A percentile compares a stretch with the other conserved stretches of the same genome.
These are phyloP conservation scores for Crithidia brevicula DNA, from an alignment of 208 protist species.

Conservation along the genomic window DNA sequence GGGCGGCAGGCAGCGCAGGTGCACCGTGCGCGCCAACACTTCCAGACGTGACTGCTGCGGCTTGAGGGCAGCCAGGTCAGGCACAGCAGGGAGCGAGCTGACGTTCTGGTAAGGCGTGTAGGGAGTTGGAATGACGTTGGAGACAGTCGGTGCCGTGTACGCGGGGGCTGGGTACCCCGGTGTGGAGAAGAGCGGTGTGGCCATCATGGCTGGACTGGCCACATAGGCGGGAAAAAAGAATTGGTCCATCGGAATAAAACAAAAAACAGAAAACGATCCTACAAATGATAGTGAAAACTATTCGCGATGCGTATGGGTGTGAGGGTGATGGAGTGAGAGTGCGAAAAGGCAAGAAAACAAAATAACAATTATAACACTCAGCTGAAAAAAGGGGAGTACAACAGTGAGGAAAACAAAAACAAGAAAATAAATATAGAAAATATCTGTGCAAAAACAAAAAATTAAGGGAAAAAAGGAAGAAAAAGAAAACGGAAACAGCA, in stretches of 20 bases:
- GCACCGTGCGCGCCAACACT: constrained; percentile 53
- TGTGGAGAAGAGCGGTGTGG: neutral
- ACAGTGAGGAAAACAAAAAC: neutral
- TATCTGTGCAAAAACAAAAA: neutral
- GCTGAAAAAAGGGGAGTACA: neutral
- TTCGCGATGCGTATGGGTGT: no score
- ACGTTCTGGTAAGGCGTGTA: neutral
- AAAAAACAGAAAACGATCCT: constrained; percentile 1
- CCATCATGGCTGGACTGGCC: neutral
- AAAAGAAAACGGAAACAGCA: neutral
- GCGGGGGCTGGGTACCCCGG: neutral
- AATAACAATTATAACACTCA: neutral
- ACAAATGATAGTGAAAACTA: no score
- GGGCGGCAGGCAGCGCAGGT: constrained; percentile 60
- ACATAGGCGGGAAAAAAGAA: neutral
- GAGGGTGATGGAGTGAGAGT: no score
- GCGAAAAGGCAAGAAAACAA: neutral
- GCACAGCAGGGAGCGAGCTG: neutral
- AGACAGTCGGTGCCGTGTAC: no score
- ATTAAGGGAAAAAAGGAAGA: neutral
- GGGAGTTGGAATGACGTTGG: neutral
- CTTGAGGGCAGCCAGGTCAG: neutral
- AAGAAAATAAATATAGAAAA: neutral
- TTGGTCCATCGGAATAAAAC: neutral
- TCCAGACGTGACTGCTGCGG: constrained; percentile 17